These are phyloP conservation scores for Kwoniella dejecticola DNA, from an alignment of 768 basidiomycete genomes.

Conservation along the genomic window DNA sequence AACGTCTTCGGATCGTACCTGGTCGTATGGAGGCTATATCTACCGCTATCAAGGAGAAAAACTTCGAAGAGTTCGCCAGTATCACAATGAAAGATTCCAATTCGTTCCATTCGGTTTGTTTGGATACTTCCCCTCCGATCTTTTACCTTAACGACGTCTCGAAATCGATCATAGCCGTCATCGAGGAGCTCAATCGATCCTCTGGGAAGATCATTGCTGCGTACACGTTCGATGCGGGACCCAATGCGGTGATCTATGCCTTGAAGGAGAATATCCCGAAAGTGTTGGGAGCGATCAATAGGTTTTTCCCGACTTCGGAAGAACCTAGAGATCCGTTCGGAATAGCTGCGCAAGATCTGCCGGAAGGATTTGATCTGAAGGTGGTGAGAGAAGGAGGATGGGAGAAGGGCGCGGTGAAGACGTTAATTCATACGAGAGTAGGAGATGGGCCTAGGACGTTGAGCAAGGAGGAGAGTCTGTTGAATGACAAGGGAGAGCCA, in stretches of 20 bases:
- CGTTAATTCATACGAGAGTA: constrained; percentile 86
- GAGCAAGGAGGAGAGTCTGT: constrained; percentile 65
- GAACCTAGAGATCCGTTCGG: constrained; percentile 58
- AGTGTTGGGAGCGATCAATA: constrained; percentile 72
- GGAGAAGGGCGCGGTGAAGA: constrained; percentile 76
- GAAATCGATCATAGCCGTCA: constrained; percentile 83
- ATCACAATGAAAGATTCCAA: constrained; percentile 98
- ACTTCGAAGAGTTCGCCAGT: constrained; percentile 85
- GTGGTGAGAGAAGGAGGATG: constrained; percentile 68
- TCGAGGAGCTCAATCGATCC: constrained; percentile 90
- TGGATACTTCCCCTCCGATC: constrained; percentile 96
- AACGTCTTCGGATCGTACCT: constrained; percentile 89
- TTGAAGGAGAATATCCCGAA: constrained; percentile 72
- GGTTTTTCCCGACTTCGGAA: constrained; percentile 86
- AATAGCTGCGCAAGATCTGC: constrained; percentile 55
- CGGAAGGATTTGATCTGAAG: constrained; percentile 72
- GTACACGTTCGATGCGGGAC: constrained; percentile 99
- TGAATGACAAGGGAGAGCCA: constrained; percentile 72
- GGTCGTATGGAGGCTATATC: constrained; percentile 78
- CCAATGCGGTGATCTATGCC: constrained; percentile 96
- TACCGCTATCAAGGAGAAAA: constrained; percentile 72
- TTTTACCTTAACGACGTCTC: constrained; percentile 99
- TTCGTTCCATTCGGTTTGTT: constrained; percentile 95
- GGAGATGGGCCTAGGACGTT: constrained; percentile 83
- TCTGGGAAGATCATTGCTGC: constrained; percentile 74